Evolutionary conservation across 225 moss, liverwort and hornwort genomes (phyloP).

Genomic region (Rhytidiadelphus loreus): DNA sequence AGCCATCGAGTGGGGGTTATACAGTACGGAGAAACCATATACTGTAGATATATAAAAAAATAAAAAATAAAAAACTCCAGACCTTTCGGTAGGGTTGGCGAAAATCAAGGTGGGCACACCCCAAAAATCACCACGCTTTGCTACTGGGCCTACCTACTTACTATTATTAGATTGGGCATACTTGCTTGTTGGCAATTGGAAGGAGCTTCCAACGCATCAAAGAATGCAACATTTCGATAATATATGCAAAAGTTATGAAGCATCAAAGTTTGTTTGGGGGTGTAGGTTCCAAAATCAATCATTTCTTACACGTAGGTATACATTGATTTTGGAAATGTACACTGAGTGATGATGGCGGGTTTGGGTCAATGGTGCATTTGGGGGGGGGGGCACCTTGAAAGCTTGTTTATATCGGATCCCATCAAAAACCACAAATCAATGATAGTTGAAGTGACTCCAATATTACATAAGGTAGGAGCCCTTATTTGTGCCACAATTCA

Average conservation of each 20-base stretch:
- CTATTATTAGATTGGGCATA: not conserved
- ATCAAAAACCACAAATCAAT: not conserved
- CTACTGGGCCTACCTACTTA: not conserved
- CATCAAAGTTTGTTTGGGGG: not conserved
- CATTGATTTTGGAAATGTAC: not conserved
- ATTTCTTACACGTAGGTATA: not conserved
- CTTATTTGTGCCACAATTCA: fast-evolving
- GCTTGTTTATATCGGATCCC: fast-evolving
- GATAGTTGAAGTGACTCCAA: not conserved
- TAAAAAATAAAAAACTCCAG: not conserved
- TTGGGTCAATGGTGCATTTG: too few species aligned
- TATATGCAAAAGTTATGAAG: fast-evolving
- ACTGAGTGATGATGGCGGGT: fast-evolving
- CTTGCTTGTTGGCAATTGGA: not conserved
- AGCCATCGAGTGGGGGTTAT: not conserved
- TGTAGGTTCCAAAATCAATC: fast-evolving
- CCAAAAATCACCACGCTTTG: not conserved
- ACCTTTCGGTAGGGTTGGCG: not conserved
- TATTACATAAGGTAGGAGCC: not conserved
- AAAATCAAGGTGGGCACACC: not conserved
- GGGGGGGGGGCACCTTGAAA: fast-evolving
- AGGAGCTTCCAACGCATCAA: not conserved
- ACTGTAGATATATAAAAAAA: too few species aligned
- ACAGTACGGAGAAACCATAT: too few species aligned
- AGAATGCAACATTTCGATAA: not conserved